Conservation (phyloP, 1,139 yeast species). For the Entelexis paramagnoliae region DNA sequence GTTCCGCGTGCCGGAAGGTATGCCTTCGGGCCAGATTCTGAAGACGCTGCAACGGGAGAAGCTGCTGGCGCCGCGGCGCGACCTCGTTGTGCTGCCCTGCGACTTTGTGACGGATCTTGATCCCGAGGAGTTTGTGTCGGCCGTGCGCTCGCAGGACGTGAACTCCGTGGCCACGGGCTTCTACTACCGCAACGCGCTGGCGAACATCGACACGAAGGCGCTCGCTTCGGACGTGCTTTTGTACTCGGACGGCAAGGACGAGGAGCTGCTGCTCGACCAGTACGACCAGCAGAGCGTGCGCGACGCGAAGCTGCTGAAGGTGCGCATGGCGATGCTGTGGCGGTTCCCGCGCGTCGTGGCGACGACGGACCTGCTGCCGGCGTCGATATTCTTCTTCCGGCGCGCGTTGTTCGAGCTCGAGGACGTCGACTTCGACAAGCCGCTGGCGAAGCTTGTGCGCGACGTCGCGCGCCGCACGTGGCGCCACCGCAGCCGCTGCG, state of each 20-base stretch:
- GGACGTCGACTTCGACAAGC: conserved; percentile 31
- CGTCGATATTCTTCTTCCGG: conserved; percentile 74
- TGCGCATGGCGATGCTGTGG: conserved; percentile 87
- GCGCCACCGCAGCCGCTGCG: conserved; percentile 57
- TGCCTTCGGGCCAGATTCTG: conserved; percentile 50
- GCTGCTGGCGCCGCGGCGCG: conserved; percentile 35
- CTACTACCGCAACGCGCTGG: conserved; percentile 60
- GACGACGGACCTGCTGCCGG: conserved; percentile 62
- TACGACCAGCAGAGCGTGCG: conserved; percentile 58
- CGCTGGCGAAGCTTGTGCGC: conserved; percentile 63
- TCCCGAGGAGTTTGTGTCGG: conserved; percentile 78
- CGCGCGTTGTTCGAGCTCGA: conserved; percentile 42
- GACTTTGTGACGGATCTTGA: conserved; percentile 88
- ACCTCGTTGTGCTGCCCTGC: conserved; percentile 79
- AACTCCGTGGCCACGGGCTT: conserved; percentile 53
- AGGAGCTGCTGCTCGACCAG: conserved; percentile 50
- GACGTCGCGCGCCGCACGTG: conserved; percentile 87
- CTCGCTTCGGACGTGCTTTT: conserved; percentile 52
- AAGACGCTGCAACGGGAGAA: conserved; percentile 35
- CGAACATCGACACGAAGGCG: conserved; percentile 56
- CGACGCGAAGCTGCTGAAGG: conserved; percentile 55
- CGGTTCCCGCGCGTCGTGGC: conserved; percentile 67
- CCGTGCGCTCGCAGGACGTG: conserved; percentile 61
- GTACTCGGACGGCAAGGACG: conserved; percentile 35
- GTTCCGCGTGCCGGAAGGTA: conserved; percentile 12